Base-by-base conservation (phyloP, 2,329 filamentous ascomycete genomes). In the Rugonectria rugulosa region DNA sequence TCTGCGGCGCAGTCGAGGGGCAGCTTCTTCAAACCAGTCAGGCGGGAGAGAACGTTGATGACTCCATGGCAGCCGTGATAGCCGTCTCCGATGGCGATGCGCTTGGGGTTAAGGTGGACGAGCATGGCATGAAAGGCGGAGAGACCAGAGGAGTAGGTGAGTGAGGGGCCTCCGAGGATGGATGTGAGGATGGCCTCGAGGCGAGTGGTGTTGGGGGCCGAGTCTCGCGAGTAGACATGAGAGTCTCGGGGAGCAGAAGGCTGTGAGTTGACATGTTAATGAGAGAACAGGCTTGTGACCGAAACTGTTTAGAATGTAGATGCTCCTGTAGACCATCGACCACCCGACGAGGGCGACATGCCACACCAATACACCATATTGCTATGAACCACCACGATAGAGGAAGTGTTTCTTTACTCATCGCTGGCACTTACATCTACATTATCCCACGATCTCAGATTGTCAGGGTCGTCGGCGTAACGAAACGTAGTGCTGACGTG, bases 1-100 rank as follows among this genome's bases (percentile, higher is more conserved):
- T 85, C 83, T 12, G 82, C 79, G 8, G 86, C 79, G 68, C 86
- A 90, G 66, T 89, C 84, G 12, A 98, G 82, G 19, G 87, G 82
- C 3, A 97, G 80, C 62, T 88, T 83, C 70, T 88, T 75, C 21
- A 96, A 83, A 1, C 89, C 89, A 21, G 88, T 91, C 44, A 97
- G 84, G 60, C 91, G 90, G 56, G 82, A 75, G 62, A 96, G 81
- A 50, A 98, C 76, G 26, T 75, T 75, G 65, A 97, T 84, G 24
- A 97, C 90, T 58, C 91, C 92, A 73, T 97, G 92, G 75, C 91
- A 96, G 66, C 95, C 95, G 77, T 98, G 95, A 76, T 98, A 99
- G 36, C 92, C 93, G 14, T 83, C 87, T 31, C 88, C 88, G 62
- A 98, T 92, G 63, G 92, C 89, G 52, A 98, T 86, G 55, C 88